These are phyloP conservation scores for Periconia sp. DNA, from an alignment of 2,329 filamentous ascomycete genomes.

Conservation along the genomic window DNA sequence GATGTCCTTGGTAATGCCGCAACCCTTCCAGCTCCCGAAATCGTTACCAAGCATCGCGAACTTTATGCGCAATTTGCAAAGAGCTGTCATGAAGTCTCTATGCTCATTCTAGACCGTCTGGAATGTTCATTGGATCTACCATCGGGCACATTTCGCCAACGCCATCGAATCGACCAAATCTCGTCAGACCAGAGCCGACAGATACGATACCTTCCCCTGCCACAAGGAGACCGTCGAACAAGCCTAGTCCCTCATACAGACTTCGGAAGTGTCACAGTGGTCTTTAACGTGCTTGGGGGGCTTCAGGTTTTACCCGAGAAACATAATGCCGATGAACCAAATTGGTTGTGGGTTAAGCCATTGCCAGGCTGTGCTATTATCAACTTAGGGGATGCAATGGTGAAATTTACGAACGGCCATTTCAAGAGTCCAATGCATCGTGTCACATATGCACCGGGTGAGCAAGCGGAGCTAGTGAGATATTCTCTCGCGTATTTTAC, in stretches of 20 bases:
- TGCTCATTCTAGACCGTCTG: background rate
- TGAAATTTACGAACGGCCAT: conserved; percentile 2
- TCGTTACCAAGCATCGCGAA: background rate
- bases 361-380: conserved; percentile 45
- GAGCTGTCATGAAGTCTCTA: conserved; percentile 1
- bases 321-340: conserved; percentile 6
- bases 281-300: conserved; percentile 50
- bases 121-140: background rate
- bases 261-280: conserved; percentile 47
- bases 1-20: background rate
- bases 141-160: background rate
- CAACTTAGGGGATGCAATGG: conserved; percentile 49
- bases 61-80: background rate
- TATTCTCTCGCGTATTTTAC: conserved; percentile 4
- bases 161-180: background rate
- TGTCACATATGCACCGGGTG: conserved; percentile 2
- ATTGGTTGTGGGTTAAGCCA: conserved; percentile 47
- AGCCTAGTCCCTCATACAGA: conserved; percentile 35
- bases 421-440: conserved; percentile 4
- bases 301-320: conserved; percentile 41
- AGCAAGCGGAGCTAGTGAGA: background rate
- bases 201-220: background rate
- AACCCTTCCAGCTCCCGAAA: conserved; percentile 1
- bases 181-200: conserved; percentile 2
- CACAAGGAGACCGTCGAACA: background rate